Base-by-base conservation (phyloP, 208 protist genomes). In the Vickermania ingenoplastis region DNA sequence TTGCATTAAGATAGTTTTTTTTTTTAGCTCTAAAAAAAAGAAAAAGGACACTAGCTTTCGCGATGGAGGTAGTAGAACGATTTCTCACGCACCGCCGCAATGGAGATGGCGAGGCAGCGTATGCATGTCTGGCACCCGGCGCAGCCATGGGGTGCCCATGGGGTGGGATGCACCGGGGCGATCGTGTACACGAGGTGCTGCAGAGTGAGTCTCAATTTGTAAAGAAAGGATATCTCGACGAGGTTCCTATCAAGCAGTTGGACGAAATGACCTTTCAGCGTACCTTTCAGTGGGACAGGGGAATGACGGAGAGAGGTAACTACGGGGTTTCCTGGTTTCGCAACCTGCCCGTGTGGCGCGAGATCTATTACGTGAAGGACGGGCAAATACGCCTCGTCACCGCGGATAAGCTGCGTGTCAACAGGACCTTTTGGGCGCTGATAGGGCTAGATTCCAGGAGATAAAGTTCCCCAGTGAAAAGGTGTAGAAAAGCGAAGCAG, bases 61-160 rank as follows among this genome's bases (percentile, higher is more conserved):
- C n/a, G n/a, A 92, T 92, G 88, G 80, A 92, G 49, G 75, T 88
- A 3, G 79, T 95, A 1, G 80, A 92, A 51, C 59, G 89, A 55
- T 95, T 95, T 66, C 65, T 95, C 41, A 63, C 64, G 5, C 65
- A 90, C 0, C 80, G 89, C 41, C 69, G 85, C 14, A 66, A 81
- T 3, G 89, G 89, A 31, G 64, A 80, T 29, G 79, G 83, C 23
- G 78, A 87, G n/a, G 81, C 83, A n/a, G 89, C 89, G 7, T 91
- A 85, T 56, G 41, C 71, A 11, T 62, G 89, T 36, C 73, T 95
- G 23, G 85, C 89, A 2, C 75, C 85, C 45, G 85, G 85, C 2
- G 82, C 86, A 2, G 79, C 89, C 17, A 78, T 95, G 68, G 83
- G 76, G 2, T 91, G 85, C 27, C 84, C 89, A 5, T 95, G 89